These are phyloP conservation scores for Dendrobium chrysotoxum DNA, from an alignment of 106 monocot genomes.

Conservation along the genomic window DNA sequence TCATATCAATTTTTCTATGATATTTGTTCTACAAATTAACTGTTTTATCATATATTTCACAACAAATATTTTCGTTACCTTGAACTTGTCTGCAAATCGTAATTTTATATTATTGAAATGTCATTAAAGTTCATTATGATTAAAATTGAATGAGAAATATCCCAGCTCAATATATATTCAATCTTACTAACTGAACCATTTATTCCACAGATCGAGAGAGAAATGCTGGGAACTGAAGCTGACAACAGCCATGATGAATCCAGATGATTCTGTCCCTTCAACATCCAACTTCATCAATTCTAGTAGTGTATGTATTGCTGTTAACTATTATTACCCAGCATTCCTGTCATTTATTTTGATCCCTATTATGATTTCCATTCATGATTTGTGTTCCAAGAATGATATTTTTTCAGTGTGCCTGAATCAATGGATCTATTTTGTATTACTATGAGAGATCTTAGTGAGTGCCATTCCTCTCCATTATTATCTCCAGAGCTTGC, in stretches of 20 bases:
- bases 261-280: background rate
- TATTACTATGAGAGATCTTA: background rate
- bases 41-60: too few species aligned
- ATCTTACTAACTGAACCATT: background rate
- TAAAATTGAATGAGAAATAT: too few species aligned
- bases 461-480: too few species aligned
- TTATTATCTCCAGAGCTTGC: background rate
- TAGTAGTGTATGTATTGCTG: background rate
- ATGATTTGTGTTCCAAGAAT: background rate
- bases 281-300: background rate
- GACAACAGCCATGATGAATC: background rate
- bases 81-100: too few species aligned
- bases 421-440: background rate
- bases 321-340: background rate
- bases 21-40: too few species aligned
- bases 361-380: background rate
- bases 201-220: background rate
- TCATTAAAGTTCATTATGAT: too few species aligned
- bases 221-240: background rate
- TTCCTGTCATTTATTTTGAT: background rate
- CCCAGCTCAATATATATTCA: too few species aligned
- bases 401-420: background rate
- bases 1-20: too few species aligned
- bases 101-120: too few species aligned
- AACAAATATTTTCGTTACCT: too few species aligned